Conservation (phyloP, 176 grass and related monocot species). For the Puccinellia tenuiflora region DNA sequence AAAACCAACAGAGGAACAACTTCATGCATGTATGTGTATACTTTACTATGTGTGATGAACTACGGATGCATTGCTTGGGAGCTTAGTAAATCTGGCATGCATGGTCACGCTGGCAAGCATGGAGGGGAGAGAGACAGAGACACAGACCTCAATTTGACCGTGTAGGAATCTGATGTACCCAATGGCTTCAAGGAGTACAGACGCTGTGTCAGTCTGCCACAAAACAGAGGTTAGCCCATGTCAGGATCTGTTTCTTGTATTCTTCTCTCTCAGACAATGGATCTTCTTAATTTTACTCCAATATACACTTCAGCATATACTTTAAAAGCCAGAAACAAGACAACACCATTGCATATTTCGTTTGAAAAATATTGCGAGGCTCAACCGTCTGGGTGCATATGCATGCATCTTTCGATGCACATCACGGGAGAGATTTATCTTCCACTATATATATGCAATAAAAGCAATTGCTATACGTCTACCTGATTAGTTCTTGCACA, state of each 20-base stretch:
- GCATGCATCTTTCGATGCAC: not conserved
- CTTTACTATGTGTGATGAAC: too few relatives aligned
- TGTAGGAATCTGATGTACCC: conserved; percentile 99
- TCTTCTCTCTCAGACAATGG: conserved; percentile 30
- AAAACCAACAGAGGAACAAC: too few relatives aligned
- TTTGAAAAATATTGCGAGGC: not conserved
- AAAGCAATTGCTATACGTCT: not conserved
- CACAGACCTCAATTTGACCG: conserved; percentile 86
- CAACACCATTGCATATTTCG: not conserved
- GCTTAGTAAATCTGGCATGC: not conserved
- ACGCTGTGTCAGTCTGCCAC: conserved; percentile 98
- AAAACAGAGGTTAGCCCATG: conserved; percentile 42
- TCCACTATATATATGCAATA: not conserved
- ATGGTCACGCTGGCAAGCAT: conserved; percentile 18
- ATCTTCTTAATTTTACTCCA: conserved; percentile 23
- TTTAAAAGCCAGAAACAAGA: not conserved
- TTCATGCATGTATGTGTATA: too few relatives aligned
- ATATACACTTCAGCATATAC: not conserved
- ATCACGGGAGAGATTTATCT: not conserved
- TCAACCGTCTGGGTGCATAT: too few relatives aligned
- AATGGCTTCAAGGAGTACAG: conserved; percentile 98
- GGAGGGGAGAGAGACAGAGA: not conserved
- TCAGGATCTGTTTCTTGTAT: conserved; percentile 45
- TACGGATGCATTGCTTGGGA: conserved; percentile 2
- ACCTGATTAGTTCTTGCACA: too few relatives aligned